Percentiles rank a stretch among this genome's conserved stretches.
These are phyloP conservation scores for Sporothrix mexicana DNA, from an alignment of 2,329 filamentous ascomycete species.

Conservation along the genomic window DNA sequence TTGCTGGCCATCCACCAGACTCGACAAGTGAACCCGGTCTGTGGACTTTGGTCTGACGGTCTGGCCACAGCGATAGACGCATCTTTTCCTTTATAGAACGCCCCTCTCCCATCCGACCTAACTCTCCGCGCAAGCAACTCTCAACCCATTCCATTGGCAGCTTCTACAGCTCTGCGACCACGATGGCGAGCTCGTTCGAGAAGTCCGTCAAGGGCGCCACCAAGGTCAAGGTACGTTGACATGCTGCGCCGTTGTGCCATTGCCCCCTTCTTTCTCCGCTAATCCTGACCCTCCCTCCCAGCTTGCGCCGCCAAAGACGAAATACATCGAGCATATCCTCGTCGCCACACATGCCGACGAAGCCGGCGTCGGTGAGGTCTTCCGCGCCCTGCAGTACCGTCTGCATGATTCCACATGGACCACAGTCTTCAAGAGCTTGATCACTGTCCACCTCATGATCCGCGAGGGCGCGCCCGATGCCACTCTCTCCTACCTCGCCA, in stretches of 20 bases:
- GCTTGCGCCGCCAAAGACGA: slow-evolving; percentile 96
- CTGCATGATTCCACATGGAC: slow-evolving; percentile 98
- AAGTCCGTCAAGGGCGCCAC: slow-evolving; percentile 99
- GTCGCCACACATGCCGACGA: slow-evolving; percentile 94
- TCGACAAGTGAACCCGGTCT: slow-evolving; percentile 13
- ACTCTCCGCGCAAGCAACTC: background rate
- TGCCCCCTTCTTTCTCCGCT: background rate
- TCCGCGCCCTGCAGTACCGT: slow-evolving; percentile 85
- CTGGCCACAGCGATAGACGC: background rate
- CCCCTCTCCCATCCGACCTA: background rate
- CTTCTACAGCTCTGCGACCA: background rate
- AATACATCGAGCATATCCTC: slow-evolving; percentile 98
- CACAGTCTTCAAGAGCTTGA: slow-evolving; percentile 97
- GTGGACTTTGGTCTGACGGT: slow-evolving; percentile 1
- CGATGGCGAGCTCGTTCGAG: slow-evolving; percentile 89
- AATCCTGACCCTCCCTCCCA: slow-evolving; percentile 45
- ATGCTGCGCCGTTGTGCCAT: background rate
- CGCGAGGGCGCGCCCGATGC: slow-evolving; percentile 90
- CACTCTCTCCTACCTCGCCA: slow-evolving; percentile 82
- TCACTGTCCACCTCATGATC: slow-evolving; percentile 97
- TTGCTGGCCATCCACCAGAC: background rate
- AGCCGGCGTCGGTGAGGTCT: slow-evolving; percentile 92
- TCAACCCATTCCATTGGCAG: background rate
- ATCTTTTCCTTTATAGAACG: background rate
- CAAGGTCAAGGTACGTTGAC: slow-evolving; percentile 80